These are phyloP conservation scores for Starmerella potacharoeniae DNA, from an alignment of 805 yeast species.

Conservation along the genomic window DNA sequence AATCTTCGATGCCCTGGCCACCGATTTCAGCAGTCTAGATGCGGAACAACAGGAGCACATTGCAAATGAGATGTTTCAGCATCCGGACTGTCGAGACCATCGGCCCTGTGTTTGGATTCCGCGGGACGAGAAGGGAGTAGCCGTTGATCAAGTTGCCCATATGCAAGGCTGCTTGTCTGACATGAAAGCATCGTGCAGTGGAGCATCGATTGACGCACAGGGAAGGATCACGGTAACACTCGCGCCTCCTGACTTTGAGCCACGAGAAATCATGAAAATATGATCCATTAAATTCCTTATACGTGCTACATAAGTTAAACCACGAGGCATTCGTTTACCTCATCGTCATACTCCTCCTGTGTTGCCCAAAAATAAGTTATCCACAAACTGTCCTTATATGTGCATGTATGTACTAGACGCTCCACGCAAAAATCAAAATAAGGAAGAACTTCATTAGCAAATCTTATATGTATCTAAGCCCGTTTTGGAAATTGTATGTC, in stretches of 20 bases:
- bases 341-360: too few relatives aligned
- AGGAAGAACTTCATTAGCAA: not conserved
- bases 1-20: slow-evolving; percentile 24
- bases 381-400: too few relatives aligned
- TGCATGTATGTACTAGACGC: too few relatives aligned
- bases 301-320: not conserved
- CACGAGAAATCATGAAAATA: slow-evolving; percentile 1
- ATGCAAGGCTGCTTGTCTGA: slow-evolving; percentile 23
- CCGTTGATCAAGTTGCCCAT: slow-evolving; percentile 27
- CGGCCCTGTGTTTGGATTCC: slow-evolving; percentile 38
- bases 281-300: not conserved
- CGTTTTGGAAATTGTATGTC: not conserved
- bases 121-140: slow-evolving; percentile 31
- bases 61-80: slow-evolving; percentile 25
- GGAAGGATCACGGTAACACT: slow-evolving; percentile 22
- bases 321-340: too few relatives aligned
- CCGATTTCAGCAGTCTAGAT: slow-evolving; percentile 22
- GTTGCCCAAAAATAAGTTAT: too few relatives aligned
- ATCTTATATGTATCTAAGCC: not conserved
- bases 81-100: slow-evolving; percentile 25
- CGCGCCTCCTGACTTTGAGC: slow-evolving; percentile 23
- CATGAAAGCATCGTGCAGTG: slow-evolving; percentile 24
- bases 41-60: slow-evolving; percentile 23
- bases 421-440: too few relatives aligned
- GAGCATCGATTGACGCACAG: slow-evolving; percentile 21